These are phyloP conservation scores for Davidsoniella australis DNA, from an alignment of 2,329 filamentous ascomycete species.

Conservation along the genomic window DNA sequence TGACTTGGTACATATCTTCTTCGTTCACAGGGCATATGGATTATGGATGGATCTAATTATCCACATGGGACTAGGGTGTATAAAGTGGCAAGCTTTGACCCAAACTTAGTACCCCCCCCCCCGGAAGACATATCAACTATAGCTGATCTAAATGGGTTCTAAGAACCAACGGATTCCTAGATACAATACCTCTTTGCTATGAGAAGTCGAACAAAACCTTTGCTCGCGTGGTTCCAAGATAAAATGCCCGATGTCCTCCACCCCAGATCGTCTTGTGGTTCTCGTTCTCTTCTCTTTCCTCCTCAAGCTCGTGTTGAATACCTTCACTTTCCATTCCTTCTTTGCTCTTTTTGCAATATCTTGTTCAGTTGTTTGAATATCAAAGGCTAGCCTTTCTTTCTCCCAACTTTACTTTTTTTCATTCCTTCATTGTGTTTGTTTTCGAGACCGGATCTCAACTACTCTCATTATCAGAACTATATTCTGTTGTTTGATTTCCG, in stretches of 20 bases:
- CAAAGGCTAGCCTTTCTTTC: constrained; percentile 10
- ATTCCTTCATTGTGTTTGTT: constrained; percentile 7
- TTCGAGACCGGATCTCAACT: constrained; percentile 11
- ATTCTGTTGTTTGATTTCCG: background rate
- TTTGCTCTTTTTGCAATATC: constrained; percentile 9
- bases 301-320: background rate
- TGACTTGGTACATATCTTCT: no score
- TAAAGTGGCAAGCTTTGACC: no score
- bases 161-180: no score
- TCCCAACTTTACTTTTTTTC: constrained; percentile 7
- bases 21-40: no score
- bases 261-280: background rate
- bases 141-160: no score
- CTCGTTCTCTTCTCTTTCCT: background rate
- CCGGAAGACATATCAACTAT: no score
- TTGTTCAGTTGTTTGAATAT: constrained; percentile 5
- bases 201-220: no score
- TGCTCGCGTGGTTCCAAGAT: background rate
- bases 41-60: no score
- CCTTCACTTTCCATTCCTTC: constrained; percentile 10
- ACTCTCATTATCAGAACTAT: constrained; percentile 10
- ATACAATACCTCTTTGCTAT: no score
- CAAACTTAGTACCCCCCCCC: no score
- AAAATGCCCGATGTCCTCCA: constrained; percentile 6
- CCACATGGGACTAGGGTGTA: no score